Evolutionary conservation across 2,329 filamentous ascomycete species (phyloP), one percentile per base, ranked within the genome.

Genomic region (Septoria petroselini): DNA sequence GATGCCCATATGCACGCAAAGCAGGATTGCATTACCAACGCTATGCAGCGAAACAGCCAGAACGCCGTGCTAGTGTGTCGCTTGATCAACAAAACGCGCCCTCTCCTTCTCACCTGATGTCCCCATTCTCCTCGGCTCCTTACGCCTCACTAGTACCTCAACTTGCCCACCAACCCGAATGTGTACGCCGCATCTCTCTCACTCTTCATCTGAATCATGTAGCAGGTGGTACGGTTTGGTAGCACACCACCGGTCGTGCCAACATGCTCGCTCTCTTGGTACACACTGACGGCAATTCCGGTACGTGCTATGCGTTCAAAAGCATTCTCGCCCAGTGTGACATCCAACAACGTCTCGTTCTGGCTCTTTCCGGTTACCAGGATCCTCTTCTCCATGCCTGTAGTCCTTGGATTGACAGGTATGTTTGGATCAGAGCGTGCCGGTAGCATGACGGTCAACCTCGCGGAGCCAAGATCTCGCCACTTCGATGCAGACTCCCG

Each of bases 401-500:
- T 79, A 33, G 50, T 69, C 54, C 52, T 55, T 12, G 71, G 67
- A 17, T 64, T 62, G 6, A 70, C 70, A 4, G 70, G 69, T 55
- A 62, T 41, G 30, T 56, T 46, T 31, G 66, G 38, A 58, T 65
- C 55, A 40, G 64, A 50, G 14, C 69, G 66, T 43, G 76, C 84
- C n/a, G 88, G 86, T 14, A 83, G 81, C 66, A 90, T 83, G 62
- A 98, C 89, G 12, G 86, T 88, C 52, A 98, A 73, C 30, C 83
- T 78, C 53, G 90, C 94, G 60, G 88, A 84, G 57, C 93, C 91
- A 73, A 91, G 83, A 66, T 97, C 91, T 54, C 89, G 84, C 93
- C 93, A 98, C 66, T 91, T 91, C 41, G 82, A 82, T 1, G 80
- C 76, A 7, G 74, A 75, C 52, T 90, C 85, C 41, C 91, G 83